Conservation (phyloP, 2,329 filamentous ascomycete genomes). For the Fusarium gaditjirri region DNA sequence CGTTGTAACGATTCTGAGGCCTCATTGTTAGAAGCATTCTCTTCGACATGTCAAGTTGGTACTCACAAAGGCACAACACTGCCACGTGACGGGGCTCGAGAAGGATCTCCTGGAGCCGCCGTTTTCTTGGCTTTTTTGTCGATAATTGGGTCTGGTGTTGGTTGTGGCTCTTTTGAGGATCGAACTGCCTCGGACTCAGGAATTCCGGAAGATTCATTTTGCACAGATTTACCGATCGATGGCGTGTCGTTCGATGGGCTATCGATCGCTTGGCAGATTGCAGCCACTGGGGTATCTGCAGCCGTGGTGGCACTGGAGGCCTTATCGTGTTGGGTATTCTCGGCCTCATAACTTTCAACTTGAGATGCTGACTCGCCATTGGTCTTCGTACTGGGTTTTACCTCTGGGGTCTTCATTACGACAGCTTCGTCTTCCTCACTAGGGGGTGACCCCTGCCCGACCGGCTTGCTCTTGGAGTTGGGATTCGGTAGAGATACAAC, state of each 20-base stretch:
- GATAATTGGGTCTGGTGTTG: neutral
- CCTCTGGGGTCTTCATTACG: slow-evolving; percentile 45
- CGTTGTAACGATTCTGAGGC: slow-evolving; percentile 38
- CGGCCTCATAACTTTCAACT: slow-evolving; percentile 23
- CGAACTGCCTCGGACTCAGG: neutral
- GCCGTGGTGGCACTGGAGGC: neutral
- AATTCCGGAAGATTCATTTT: neutral
- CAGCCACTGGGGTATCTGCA: neutral
- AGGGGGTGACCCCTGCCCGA: slow-evolving; percentile 34
- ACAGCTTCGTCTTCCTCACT: slow-evolving; percentile 57
- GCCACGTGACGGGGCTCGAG: slow-evolving; percentile 13
- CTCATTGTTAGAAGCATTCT: slow-evolving; percentile 12
- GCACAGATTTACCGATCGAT: neutral
- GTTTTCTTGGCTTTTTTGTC: slow-evolving; percentile 3
- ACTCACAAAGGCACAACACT: slow-evolving; percentile 37
- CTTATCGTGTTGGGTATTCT: slow-evolving; percentile 3
- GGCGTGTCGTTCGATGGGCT: neutral
- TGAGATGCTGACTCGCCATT: slow-evolving; percentile 22
- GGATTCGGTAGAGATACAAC: slow-evolving; percentile 40
- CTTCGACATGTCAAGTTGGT: neutral
- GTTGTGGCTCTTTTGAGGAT: neutral
- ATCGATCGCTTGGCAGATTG: neutral
- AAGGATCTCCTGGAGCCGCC: slow-evolving; percentile 8
- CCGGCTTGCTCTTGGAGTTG: slow-evolving; percentile 30
- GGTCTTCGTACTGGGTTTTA: slow-evolving; percentile 27